Conservation (phyloP, 768 basidiomycete genomes). For the Inosperma sp. region DNA sequence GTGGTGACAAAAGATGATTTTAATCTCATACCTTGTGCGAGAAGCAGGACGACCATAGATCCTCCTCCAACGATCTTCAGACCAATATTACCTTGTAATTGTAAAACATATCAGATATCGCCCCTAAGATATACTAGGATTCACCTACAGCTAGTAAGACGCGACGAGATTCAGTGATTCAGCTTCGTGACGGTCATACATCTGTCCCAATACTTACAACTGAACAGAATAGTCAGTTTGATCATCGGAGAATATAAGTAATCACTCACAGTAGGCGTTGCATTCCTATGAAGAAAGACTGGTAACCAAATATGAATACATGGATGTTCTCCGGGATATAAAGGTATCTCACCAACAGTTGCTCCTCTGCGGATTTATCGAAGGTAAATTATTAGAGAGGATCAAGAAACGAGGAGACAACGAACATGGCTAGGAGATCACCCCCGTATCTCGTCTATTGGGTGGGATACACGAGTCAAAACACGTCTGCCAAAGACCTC, state of each 20-base stretch:
- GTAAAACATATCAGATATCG: background rate
- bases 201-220: constrained; percentile 17
- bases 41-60: constrained; percentile 21
- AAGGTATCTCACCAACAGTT: background rate
- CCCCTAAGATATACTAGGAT: background rate
- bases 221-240: constrained; percentile 1
- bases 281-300: constrained; percentile 19
- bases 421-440: background rate
- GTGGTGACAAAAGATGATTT: background rate
- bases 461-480: background rate
- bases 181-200: background rate
- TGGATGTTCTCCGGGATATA: background rate
- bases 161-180: background rate
- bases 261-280: constrained; percentile 6
- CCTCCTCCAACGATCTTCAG: constrained; percentile 18
- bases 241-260: background rate
- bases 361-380: background rate
- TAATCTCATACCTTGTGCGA: constrained; percentile 21
- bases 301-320: background rate
- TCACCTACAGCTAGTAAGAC: background rate
- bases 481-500: background rate
- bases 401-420: background rate
- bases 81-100: constrained; percentile 17
- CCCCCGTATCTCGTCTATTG: constrained; percentile 7
- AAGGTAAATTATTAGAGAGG: background rate